These are phyloP conservation scores for Mortierella sp. DNA, from an alignment of 371 early-diverging fungal species.

Conservation along the genomic window DNA sequence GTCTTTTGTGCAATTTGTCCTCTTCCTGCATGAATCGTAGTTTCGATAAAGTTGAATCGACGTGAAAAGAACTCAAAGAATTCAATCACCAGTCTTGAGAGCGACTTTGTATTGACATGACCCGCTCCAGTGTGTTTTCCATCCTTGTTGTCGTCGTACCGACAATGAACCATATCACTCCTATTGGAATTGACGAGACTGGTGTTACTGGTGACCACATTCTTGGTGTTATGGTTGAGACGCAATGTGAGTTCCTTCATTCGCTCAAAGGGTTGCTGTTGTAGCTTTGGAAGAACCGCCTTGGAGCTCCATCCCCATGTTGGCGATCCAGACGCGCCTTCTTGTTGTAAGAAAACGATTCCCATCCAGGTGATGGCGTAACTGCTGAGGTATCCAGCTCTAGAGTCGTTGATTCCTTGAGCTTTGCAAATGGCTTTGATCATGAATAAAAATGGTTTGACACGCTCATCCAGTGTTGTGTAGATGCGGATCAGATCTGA, in stretches of 20 bases:
- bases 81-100: slow-evolving; percentile 34
- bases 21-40: slow-evolving; percentile 21
- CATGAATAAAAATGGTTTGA: slow-evolving; percentile 45
- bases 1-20: slow-evolving; percentile 25
- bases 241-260: slow-evolving; percentile 27
- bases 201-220: not conserved
- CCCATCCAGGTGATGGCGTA: slow-evolving; percentile 51
- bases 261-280: slow-evolving; percentile 34
- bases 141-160: slow-evolving; percentile 33
- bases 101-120: slow-evolving; percentile 26
- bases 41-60: slow-evolving; percentile 27
- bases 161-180: slow-evolving; percentile 29
- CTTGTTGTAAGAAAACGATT: slow-evolving; percentile 42
- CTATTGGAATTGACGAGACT: slow-evolving; percentile 14
- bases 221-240: slow-evolving; percentile 26
- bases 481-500: slow-evolving; percentile 42
- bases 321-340: not conserved
- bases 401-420: slow-evolving; percentile 47
- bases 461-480: slow-evolving; percentile 33
- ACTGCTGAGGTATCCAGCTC: slow-evolving; percentile 38
- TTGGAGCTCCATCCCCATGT: slow-evolving; percentile 12
- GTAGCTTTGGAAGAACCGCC: slow-evolving; percentile 31
- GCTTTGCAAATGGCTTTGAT: slow-evolving; percentile 40
- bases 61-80: slow-evolving; percentile 50
- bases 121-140: slow-evolving; percentile 32